A percentile compares a stretch with the other conserved stretches of the same genome.
Evolutionary conservation across 2,329 filamentous ascomycete genomes (phyloP).

Genomic region (Alternaria triticimaculans): DNA sequence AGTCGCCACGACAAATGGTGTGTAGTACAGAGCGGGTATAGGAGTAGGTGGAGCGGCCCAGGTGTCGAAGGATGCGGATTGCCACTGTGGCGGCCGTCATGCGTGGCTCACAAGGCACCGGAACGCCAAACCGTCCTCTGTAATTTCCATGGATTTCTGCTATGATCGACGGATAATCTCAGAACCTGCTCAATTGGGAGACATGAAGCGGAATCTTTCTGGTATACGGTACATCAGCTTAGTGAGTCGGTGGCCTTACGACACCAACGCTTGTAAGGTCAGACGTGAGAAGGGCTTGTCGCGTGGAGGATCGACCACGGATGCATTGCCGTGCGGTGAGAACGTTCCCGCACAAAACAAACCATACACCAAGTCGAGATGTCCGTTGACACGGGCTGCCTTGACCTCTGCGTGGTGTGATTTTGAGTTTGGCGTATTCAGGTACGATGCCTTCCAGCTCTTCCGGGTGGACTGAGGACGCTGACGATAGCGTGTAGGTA

Average conservation of each 20-base stretch:
- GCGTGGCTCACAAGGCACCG: constrained; percentile 9
- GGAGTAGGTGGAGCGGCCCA: constrained; percentile 1
- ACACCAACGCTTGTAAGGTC: background rate
- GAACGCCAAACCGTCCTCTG: constrained; percentile 7
- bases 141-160: constrained; percentile 13
- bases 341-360: background rate
- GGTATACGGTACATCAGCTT: background rate
- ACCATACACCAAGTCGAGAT: background rate
- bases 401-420: background rate
- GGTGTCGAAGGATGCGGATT: constrained; percentile 7
- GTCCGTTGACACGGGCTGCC: background rate
- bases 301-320: background rate
- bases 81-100: constrained; percentile 4
- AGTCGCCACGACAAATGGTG: constrained; percentile 10
- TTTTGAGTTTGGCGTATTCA: background rate
- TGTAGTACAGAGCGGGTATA: constrained; percentile 4
- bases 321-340: background rate
- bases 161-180: constrained; percentile 11
- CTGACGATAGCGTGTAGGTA: constrained; percentile 1
- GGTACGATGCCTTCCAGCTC: background rate
- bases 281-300: background rate
- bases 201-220: background rate
- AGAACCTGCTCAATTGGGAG: constrained; percentile 12
- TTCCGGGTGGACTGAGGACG: background rate
- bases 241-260: background rate